These are phyloP conservation scores for Penicillium psychrofluorescens DNA, from an alignment of 495 filamentous ascomycete genomes.

Conservation along the genomic window DNA sequence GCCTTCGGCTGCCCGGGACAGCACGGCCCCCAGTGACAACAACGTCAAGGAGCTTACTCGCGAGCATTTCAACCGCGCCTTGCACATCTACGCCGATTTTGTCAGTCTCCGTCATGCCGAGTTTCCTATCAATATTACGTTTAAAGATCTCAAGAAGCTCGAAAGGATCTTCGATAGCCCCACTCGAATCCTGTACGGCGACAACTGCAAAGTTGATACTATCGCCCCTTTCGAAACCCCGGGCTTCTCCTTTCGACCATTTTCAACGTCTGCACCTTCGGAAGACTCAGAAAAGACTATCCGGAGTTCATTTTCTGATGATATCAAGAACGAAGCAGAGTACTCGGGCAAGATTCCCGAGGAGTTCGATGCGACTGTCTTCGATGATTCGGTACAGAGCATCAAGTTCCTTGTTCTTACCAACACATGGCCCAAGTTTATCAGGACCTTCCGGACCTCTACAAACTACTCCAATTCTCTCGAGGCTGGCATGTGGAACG, in stretches of 20 bases:
- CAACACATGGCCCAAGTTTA: conserved; percentile 65
- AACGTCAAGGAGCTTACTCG: conserved; percentile 21
- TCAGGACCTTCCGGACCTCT: conserved; percentile 19
- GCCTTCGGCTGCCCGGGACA: conserved; percentile 11
- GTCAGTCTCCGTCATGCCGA: conserved; percentile 48
- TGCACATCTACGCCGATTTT: conserved; percentile 52
- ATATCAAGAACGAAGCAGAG: conserved; percentile 20
- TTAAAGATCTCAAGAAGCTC: conserved; percentile 36
- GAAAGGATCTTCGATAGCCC: conserved; percentile 43
- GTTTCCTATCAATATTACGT: conserved; percentile 58
- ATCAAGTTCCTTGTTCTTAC: conserved; percentile 64
- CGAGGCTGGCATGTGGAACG: not conserved
- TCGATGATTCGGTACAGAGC: conserved; percentile 51
- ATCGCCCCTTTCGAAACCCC: conserved; percentile 24
- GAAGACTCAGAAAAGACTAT: conserved; percentile 16
- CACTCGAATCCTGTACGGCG: conserved; percentile 25
- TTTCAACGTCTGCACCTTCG: conserved; percentile 11
- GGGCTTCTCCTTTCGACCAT: conserved; percentile 7
- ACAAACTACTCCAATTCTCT: conserved; percentile 9
- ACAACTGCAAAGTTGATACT: conserved; percentile 18
- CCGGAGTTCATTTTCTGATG: conserved; percentile 2
- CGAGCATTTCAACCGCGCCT: conserved; percentile 42
- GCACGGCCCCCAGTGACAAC: conserved; percentile 5
- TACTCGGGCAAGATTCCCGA: conserved; percentile 39
- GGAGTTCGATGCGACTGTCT: conserved; percentile 44